These are phyloP conservation scores for Aspergillus awamori DNA, from an alignment of 2,329 filamentous ascomycete species.

Conservation along the genomic window DNA sequence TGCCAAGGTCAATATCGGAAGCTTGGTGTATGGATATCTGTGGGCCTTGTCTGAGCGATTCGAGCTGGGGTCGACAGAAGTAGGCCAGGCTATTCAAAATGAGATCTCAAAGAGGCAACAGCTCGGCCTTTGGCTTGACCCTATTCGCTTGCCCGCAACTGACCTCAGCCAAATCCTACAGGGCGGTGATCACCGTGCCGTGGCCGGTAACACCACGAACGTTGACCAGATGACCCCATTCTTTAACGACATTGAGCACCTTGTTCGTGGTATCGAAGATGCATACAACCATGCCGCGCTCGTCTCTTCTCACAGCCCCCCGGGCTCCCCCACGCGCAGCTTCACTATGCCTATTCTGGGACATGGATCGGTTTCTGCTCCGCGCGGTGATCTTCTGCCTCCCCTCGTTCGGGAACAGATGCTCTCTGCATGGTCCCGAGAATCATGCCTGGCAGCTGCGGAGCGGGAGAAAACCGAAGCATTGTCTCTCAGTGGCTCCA, in stretches of 20 bases:
- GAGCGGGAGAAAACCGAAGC: constrained; percentile 69
- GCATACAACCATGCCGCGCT: constrained; percentile 65
- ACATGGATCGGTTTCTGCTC: constrained; percentile 42
- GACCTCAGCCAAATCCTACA: constrained; percentile 63
- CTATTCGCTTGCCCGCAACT: constrained; percentile 70
- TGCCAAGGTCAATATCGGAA: constrained; percentile 77
- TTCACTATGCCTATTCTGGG: constrained; percentile 65
- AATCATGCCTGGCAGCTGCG: constrained; percentile 68
- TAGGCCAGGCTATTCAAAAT: constrained; percentile 71
- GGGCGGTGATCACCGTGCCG: constrained; percentile 43
- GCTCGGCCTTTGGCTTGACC: constrained; percentile 77
- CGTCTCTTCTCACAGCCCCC: constrained; percentile 71
- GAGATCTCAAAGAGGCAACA: constrained; percentile 75
- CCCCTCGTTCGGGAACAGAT: constrained; percentile 72
- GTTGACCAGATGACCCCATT: constrained; percentile 67
- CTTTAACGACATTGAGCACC: constrained; percentile 64
- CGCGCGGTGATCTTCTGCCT: constrained; percentile 62
- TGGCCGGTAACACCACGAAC: constrained; percentile 47
- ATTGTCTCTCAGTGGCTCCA: constrained; percentile 75
- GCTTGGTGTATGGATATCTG: constrained; percentile 86
- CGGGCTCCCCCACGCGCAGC: constrained; percentile 67
- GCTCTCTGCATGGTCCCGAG: constrained; percentile 77
- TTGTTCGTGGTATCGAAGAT: constrained; percentile 74
- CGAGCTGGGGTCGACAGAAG: constrained; percentile 69
- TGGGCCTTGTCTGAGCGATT: constrained; percentile 79